Percentiles rank a stretch among this genome's conserved stretches.
phyloP scores from a whole-genome alignment of 1,284 basidiomycete genomes.

The Macrocystidia cucumis region DNA sequence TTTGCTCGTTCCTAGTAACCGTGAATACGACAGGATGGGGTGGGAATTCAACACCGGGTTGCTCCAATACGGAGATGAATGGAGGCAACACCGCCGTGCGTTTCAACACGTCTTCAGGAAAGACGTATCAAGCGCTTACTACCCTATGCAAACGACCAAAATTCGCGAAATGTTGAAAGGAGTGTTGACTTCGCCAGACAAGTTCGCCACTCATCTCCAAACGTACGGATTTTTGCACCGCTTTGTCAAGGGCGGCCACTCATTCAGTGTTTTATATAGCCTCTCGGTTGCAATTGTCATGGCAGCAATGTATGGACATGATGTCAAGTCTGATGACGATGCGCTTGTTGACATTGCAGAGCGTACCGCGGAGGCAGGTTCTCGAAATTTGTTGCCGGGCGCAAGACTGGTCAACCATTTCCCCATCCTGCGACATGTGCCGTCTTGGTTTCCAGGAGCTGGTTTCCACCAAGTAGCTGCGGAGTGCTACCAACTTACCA shows the following conservation, averaged over 20 bases:
- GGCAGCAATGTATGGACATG: constrained; percentile 22
- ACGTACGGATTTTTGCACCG: constrained; percentile 12
- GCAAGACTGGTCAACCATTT: constrained; percentile 15
- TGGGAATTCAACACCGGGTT: constrained; percentile 17
- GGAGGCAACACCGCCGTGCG: constrained; percentile 18
- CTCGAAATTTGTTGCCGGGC: constrained; percentile 10
- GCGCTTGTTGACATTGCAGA: constrained; percentile 16
- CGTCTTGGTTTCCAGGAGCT: constrained; percentile 29
- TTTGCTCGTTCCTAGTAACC: too few relatives aligned
- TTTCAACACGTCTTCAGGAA: constrained; percentile 20
- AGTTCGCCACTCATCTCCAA: constrained; percentile 17
- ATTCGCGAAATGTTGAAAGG: constrained; percentile 15
- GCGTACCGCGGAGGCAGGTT: constrained; percentile 10
- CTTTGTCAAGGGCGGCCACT: not conserved
- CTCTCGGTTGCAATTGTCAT: constrained; percentile 18
- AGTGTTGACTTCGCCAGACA: constrained; percentile 13
- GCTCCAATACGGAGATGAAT: constrained; percentile 16
- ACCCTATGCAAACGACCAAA: constrained; percentile 15
- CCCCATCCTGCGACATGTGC: constrained; percentile 18
- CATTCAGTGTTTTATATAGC: constrained; percentile 14
- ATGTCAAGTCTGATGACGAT: constrained; percentile 18
- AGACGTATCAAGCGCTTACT: constrained; percentile 12
- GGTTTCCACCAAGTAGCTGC: constrained; percentile 17
- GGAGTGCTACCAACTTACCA: constrained; percentile 16
- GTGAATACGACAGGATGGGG: constrained; percentile 13